A percentile compares a stretch with the other conserved stretches of the same genome.
Evolutionary conservation across 2,329 filamentous ascomycete genomes (phyloP).

Genomic region (Plenodomus biglobosus): DNA sequence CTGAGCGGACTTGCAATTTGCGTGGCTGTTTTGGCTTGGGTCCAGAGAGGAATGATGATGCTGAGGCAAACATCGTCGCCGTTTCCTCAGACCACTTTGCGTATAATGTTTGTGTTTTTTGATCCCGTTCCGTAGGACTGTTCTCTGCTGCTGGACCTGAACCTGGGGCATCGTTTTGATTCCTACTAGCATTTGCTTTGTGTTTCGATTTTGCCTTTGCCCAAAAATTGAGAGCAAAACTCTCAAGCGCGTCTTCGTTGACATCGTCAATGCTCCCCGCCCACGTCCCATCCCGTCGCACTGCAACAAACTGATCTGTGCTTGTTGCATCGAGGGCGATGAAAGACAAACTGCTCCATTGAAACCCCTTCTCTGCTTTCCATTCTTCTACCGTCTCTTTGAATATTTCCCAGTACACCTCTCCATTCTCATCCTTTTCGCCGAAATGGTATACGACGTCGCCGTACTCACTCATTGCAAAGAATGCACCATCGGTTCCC

Average conservation of each 20-base stretch:
- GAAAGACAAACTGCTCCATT: constrained; percentile 36
- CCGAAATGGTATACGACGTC: constrained; percentile 34
- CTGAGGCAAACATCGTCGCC: constrained; percentile 29
- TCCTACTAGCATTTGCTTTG: constrained; percentile 13
- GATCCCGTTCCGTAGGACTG: constrained; percentile 14
- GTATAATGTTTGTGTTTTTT: constrained; percentile 30
- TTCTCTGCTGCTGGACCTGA: neutral
- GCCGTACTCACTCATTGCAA: constrained; percentile 43
- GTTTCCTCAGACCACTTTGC: constrained; percentile 35
- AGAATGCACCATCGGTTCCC: constrained; percentile 37
- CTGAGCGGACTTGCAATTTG: constrained; percentile 36
- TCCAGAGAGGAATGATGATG: constrained; percentile 24
- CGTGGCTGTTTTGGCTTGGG: constrained; percentile 11
- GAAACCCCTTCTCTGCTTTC: constrained; percentile 32
- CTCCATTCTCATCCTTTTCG: constrained; percentile 10
- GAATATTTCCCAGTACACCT: constrained; percentile 28
- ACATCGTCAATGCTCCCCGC: constrained; percentile 39
- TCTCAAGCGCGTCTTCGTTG: constrained; percentile 37
- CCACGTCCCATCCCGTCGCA: constrained; percentile 40
- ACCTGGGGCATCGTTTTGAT: no score
- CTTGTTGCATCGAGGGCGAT: constrained; percentile 34
- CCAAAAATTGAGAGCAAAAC: constrained; percentile 39
- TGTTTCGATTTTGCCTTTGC: constrained; percentile 15
- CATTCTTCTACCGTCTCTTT: constrained; percentile 42
- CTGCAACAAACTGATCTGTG: constrained; percentile 40